These are phyloP conservation scores for Candida pseudoviswanathii DNA, from an alignment of 1,139 yeast species.

Conservation along the genomic window DNA sequence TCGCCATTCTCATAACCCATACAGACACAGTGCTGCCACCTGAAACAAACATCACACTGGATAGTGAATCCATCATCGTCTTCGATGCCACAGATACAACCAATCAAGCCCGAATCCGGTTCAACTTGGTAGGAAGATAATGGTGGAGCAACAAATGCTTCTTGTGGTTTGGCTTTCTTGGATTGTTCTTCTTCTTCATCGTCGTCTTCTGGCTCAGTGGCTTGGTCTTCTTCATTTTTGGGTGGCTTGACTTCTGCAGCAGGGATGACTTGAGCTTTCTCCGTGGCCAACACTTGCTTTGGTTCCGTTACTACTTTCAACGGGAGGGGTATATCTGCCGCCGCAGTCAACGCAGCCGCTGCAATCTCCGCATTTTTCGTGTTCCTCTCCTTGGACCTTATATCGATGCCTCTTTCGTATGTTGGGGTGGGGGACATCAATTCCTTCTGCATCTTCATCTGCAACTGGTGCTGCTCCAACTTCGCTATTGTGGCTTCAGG, in stretches of 20 bases:
- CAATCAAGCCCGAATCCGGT: constrained; percentile 81
- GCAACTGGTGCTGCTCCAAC: constrained; percentile 2
- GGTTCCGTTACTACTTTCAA: constrained; percentile 20
- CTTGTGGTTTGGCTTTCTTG: not conserved
- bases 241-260: constrained; percentile 5
- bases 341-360: constrained; percentile 73
- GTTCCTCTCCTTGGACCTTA: constrained; percentile 38
- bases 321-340: constrained; percentile 67
- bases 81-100: constrained; percentile 85
- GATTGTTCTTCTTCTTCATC: constrained; percentile 14
- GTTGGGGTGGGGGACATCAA: constrained; percentile 12
- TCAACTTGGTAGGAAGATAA: constrained; percentile 58
- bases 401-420: constrained; percentile 45
- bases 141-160: constrained; percentile 28
- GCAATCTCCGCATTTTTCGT: constrained; percentile 60
- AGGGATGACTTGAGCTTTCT: constrained; percentile 6
- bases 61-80: constrained; percentile 96
- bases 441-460: constrained; percentile 1
- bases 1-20: constrained; percentile 74
- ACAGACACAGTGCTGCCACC: constrained; percentile 95
- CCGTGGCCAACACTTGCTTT: constrained; percentile 6
- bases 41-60: constrained; percentile 87
- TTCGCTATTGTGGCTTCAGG: constrained; percentile 18
- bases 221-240: constrained; percentile 14
- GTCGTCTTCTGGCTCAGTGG: constrained; percentile 23